Base-by-base conservation (phyloP, 2,329 filamentous ascomycete species). In the Pseudocercospora fuligena region DNA sequence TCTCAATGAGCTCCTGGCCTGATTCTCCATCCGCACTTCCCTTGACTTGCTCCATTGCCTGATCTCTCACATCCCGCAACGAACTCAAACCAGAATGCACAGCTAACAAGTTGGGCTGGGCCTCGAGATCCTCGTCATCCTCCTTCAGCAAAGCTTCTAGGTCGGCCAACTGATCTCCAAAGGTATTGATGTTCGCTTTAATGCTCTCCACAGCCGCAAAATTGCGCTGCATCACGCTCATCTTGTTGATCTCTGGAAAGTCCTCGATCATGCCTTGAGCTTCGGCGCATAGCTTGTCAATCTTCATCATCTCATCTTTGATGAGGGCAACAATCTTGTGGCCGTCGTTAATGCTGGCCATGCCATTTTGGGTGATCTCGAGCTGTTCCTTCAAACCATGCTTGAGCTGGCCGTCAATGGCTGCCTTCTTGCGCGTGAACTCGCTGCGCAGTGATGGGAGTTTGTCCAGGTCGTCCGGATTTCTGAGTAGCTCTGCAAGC, bases 271-370 rank as follows among this genome's bases (percentile, higher is more conserved):
- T 97, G 78, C 92, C 93, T 83, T 98, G 94, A 63, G 94, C 94
- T 81, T 99, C 96, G 70, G 94, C 93, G 82, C 95, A 99, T 70
- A 99, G 88, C 82, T 92, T 93, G 83, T 99, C 95, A 75, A 99
- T 98, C 82, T 94, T 96, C 85, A 96, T 93, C 88, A 99, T 95
- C 83, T 99, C 95, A 72, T 98, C 94, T 80, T 97, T 97, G 81
- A 97, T 97, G 74, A 91, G 88, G 77, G 92, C 91, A 40, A 99
- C 92, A 68, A 92, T 92, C 79, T 94, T 92, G 80, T 98, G 94
- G 64, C 94, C 94, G 77, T 97, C 93, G 53, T 88, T 89, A 71
- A 99, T 90, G 69, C 92, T 92, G 71, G 84, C 90, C 89, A 99
- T 97, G 78, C 95, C 95, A 72, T 91, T 88, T 82, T 98, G 94